A percentile compares a stretch with the other conserved stretches of the same genome.
Evolutionary conservation across 192 early-diverging fungal genomes (phyloP).

Genomic region (Geranomyces michiganensis): DNA sequence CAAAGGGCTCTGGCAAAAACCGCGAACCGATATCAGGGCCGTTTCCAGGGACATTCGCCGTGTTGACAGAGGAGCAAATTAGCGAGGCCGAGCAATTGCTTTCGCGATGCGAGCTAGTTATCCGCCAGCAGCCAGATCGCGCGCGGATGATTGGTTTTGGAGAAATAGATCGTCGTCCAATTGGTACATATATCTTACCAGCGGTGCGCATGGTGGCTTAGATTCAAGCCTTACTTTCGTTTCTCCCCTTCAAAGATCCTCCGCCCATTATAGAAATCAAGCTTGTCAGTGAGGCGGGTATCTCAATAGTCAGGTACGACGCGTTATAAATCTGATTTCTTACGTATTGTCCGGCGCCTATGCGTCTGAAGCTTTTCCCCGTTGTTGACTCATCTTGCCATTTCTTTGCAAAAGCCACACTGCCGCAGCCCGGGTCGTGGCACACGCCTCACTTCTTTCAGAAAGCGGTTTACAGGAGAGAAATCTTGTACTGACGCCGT

Average conservation of each 20-base stretch:
- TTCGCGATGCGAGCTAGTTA: slow-evolving; percentile 24
- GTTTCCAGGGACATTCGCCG: not conserved
- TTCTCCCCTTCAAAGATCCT: slow-evolving; percentile 30
- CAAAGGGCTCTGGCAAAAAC: too few relatives aligned
- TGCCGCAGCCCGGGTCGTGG: slow-evolving; percentile 13
- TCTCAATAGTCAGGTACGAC: slow-evolving; percentile 19
- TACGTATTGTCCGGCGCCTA: not conserved
- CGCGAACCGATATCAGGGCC: too few relatives aligned
- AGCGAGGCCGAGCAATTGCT: not conserved
- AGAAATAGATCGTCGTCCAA: slow-evolving; percentile 42
- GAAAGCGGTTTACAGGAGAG: slow-evolving; percentile 30
- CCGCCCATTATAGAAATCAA: slow-evolving; percentile 44
- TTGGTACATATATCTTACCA: slow-evolving; percentile 8
- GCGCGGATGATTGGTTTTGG: slow-evolving; percentile 52
- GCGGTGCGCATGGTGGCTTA: not conserved
- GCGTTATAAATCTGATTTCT: not conserved
- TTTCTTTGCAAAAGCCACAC: slow-evolving; percentile 16
- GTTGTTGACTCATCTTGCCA: slow-evolving; percentile 32
- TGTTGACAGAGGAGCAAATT: not conserved
- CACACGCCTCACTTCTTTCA: slow-evolving; percentile 33
- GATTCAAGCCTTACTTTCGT: not conserved
- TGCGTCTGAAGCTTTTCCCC: slow-evolving; percentile 6
- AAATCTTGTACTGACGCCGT: slow-evolving; percentile 31
- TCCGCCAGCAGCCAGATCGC: slow-evolving; percentile 43
- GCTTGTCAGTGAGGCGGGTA: slow-evolving; percentile 1